Conservation (phyloP, 2,329 filamentous ascomycete species). For the Dactylellina sp. region DNA sequence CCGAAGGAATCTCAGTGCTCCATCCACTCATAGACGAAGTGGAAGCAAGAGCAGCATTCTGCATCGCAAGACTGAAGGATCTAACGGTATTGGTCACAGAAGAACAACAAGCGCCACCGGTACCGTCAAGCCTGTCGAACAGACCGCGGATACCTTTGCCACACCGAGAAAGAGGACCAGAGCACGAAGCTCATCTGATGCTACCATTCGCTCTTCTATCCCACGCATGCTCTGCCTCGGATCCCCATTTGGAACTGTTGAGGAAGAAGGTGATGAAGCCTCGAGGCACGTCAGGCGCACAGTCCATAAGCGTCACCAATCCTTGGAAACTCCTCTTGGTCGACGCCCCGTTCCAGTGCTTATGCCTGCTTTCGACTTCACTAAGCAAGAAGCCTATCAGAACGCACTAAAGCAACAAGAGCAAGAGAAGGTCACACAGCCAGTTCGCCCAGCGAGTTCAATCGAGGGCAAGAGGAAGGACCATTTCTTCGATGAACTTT, state of each 20-base stretch:
- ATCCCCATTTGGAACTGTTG: slow-evolving; percentile 52
- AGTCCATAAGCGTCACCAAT: slow-evolving; percentile 54
- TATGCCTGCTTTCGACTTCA: slow-evolving; percentile 55
- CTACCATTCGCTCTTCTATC: slow-evolving; percentile 51
- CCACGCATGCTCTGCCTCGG: slow-evolving; percentile 55
- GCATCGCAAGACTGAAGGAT: slow-evolving; percentile 49
- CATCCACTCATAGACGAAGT: slow-evolving; percentile 44
- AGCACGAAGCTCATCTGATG: slow-evolving; percentile 50
- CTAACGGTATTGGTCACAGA: slow-evolving; percentile 49
- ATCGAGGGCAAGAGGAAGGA: slow-evolving; percentile 50
- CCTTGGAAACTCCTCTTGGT: slow-evolving; percentile 38
- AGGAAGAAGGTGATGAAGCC: slow-evolving; percentile 49
- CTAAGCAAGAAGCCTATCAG: slow-evolving; percentile 54
- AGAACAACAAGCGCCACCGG: slow-evolving; percentile 47
- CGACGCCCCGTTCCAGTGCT: slow-evolving; percentile 30
- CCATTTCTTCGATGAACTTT: slow-evolving; percentile 55
- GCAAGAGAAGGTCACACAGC: slow-evolving; percentile 41
- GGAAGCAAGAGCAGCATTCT: slow-evolving; percentile 53
- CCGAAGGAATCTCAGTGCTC: slow-evolving; percentile 40
- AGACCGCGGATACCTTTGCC: slow-evolving; percentile 36
- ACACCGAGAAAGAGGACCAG: slow-evolving; percentile 49
- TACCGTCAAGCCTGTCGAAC: slow-evolving; percentile 35
- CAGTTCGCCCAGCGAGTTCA: slow-evolving; percentile 23
- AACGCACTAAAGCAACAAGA: slow-evolving; percentile 48
- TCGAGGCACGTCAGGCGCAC: slow-evolving; percentile 41